Evolutionary conservation across 176 grass and related monocot species (phyloP).

Genomic region (bread wheat (Triticum aestivum)): DNA sequence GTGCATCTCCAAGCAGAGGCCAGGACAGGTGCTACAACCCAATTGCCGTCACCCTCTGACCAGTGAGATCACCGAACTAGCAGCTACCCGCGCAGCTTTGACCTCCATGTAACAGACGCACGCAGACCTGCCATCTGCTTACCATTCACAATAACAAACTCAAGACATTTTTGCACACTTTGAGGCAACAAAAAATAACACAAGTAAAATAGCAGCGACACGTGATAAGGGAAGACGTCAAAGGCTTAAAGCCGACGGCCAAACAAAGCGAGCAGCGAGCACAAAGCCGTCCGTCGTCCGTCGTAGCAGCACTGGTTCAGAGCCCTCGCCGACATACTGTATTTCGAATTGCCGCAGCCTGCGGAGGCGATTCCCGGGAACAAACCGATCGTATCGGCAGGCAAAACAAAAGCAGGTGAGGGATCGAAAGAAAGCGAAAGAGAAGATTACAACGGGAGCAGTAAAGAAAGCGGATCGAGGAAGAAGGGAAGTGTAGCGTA

Average conservation of each 20-base stretch:
- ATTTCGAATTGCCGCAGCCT: conserved; percentile 29
- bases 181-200: not conserved
- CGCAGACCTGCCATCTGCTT: not conserved
- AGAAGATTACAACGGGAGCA: not conserved
- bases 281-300: not conserved
- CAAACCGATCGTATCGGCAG: conserved; percentile 47
- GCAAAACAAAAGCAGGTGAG: conserved; percentile 46
- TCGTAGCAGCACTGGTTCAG: not conserved
- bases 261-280: not conserved
- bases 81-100: conserved; percentile 22
- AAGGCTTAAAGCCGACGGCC: not conserved
- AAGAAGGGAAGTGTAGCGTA: not conserved
- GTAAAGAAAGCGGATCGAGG: conserved; percentile 20
- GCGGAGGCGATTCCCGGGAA: conserved; percentile 32
- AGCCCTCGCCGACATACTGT: not conserved
- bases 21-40: not conserved
- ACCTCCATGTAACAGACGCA: conserved; percentile 30
- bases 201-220: conserved; percentile 10
- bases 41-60: conserved; percentile 8
- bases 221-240: not conserved
- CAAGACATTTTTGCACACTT: not conserved
- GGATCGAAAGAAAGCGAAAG: not conserved
- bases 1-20: not conserved
- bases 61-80: conserved; percentile 29
- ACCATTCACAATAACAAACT: not conserved